Conservation (phyloP, 1,139 yeast species). For the Hanseniaspora uvarum region DNA sequence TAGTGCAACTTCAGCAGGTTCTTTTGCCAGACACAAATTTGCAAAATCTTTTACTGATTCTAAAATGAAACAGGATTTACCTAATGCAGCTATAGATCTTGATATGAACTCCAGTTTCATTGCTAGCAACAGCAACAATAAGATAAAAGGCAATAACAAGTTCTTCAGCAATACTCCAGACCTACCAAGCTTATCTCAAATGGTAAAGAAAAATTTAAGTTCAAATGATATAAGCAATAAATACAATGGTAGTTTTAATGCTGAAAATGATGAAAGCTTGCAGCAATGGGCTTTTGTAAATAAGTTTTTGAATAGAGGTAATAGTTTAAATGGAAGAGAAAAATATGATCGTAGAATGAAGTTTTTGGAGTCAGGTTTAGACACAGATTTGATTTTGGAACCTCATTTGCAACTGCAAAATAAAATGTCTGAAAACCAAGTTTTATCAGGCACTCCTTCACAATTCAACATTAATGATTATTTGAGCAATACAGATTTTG, state of each 20-base stretch:
- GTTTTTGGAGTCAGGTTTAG: constrained; percentile 42
- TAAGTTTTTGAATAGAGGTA: constrained; percentile 62
- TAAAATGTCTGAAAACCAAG: constrained; percentile 38
- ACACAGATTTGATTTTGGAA: constrained; percentile 53
- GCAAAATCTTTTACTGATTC: constrained; percentile 36
- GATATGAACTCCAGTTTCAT: background rate
- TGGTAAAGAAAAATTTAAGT: constrained; percentile 25
- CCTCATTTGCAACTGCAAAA: constrained; percentile 57
- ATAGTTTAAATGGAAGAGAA: constrained; percentile 60
- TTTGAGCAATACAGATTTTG: constrained; percentile 30
- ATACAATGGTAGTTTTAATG: constrained; percentile 10
- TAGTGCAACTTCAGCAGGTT: constrained; percentile 86
- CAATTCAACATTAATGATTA: constrained; percentile 31
- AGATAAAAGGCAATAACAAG: constrained; percentile 1
- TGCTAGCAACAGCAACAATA: background rate
- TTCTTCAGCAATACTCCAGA: constrained; percentile 17
- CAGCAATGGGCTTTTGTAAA: constrained; percentile 43
- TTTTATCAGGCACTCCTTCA: constrained; percentile 23
- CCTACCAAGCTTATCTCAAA: constrained; percentile 22
- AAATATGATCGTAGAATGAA: constrained; percentile 58
- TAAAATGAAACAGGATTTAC: constrained; percentile 18
- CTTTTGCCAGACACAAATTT: constrained; percentile 60
- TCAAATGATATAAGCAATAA: constrained; percentile 19
- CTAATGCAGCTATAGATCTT: constrained; percentile 3
- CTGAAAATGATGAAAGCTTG: constrained; percentile 25